Evolutionary conservation across 1,139 yeast genomes (phyloP).

Genomic region (Magnusiomyces tetraspermus): DNA sequence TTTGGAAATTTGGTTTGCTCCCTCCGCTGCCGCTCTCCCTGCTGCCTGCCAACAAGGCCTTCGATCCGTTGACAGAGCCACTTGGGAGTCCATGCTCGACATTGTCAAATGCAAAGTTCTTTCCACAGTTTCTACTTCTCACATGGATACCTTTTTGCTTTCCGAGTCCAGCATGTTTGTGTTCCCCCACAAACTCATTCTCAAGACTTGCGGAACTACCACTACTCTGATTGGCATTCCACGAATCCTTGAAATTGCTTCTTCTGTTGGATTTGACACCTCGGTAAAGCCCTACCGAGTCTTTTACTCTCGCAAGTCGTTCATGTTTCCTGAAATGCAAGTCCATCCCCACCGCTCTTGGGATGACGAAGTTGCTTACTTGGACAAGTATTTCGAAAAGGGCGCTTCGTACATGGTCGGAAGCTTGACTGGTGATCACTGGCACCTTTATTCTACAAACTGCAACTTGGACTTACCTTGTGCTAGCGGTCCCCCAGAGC

Average conservation of each 20-base stretch:
- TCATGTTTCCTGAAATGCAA: conserved; percentile 88
- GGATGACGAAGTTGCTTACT: conserved; percentile 65
- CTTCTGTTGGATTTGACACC: conserved; percentile 28
- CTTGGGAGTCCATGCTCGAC: conserved; percentile 69
- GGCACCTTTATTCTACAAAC: conserved; percentile 75
- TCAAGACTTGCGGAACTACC: conserved; percentile 96
- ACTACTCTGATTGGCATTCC: conserved; percentile 75
- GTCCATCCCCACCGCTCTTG: conserved; percentile 74
- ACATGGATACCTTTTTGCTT: conserved; percentile 73
- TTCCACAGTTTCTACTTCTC: conserved; percentile 59
- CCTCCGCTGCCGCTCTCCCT: conserved; percentile 34
- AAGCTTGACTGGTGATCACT: conserved; percentile 68
- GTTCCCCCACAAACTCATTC: conserved; percentile 70
- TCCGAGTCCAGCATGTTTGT: conserved; percentile 90
- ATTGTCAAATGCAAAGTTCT: conserved; percentile 81
- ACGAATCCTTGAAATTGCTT: conserved; percentile 47
- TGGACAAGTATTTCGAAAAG: conserved; percentile 52
- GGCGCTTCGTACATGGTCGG: conserved; percentile 77
- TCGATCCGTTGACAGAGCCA: conserved; percentile 52
- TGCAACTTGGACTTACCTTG: conserved; percentile 11
- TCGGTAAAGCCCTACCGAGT: conserved; percentile 46
- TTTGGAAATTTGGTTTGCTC: conserved; percentile 82
- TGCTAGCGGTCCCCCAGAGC: conserved; percentile 18
- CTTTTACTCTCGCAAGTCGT: conserved; percentile 83
- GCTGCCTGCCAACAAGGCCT: conserved; percentile 34